Evolutionary conservation across 2,329 filamentous ascomycete species (phyloP), one percentile per base, ranked within the genome.

Genomic region (Fusarium praegraminearum): DNA sequence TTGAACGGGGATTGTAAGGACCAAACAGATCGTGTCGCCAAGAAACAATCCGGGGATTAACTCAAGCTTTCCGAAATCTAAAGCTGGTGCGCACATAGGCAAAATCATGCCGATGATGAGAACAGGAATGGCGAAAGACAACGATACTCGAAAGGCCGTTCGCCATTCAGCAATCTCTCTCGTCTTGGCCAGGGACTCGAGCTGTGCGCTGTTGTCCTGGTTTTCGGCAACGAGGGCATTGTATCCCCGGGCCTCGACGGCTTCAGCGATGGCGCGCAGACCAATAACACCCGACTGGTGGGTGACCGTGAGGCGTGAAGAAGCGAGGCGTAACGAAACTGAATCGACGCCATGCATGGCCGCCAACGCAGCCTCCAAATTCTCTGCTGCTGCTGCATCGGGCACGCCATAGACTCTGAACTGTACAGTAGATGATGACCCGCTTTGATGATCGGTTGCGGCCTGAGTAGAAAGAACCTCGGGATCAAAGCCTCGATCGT

Each of bases 101-200:
- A 98, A 84, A 38, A 97, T 80, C 96, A 99, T 99, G 86, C 91
- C 93, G 72, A 97, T 91, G 53, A 97, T 77, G 76, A 98, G 93
- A 35, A 99, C 95, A 0, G 96, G 96, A 10, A 98, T 81, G 5
- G 94, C 94, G 77, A 98, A 98, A 5, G 86, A 84, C 5, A 93
- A 75, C 0, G 94, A 97, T 10, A 91, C 85, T 67, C 87, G 85
- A 80, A 98, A 97, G 0, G 94, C 93, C 32, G 85, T 87, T 66
- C 88, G 89, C 96, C 96, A 99, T 79, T 97, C 94, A 69, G 91
- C 92, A 67, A 99, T 97, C 79, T 99, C 96, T 73, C 93, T 93
- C 0, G 96, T 98, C 82, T 99, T 99, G 11, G 96, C 92, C 4
- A 99, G 86, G 2, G 96, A 98, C 79, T 98, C 94, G 3, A 99